A percentile compares a stretch with the other conserved stretches of the same genome.
Evolutionary conservation across 2,329 filamentous ascomycete genomes (phyloP).

Genomic region (Diaporthe sp.): DNA sequence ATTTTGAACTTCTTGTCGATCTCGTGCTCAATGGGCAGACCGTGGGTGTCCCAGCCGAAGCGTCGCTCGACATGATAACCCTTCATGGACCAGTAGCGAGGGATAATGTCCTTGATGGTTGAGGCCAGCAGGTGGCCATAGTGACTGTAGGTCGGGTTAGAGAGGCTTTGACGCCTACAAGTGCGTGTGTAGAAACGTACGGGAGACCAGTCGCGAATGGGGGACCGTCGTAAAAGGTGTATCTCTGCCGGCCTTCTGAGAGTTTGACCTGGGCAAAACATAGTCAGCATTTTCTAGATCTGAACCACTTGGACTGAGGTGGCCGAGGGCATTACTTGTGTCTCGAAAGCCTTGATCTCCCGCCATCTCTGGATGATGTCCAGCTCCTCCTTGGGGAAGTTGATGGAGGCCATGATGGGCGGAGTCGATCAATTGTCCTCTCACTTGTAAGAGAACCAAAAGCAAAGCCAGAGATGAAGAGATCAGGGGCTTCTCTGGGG

Average conservation of each 20-base stretch:
- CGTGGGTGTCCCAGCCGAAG: constrained; percentile 96
- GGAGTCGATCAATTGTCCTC: constrained; percentile 37
- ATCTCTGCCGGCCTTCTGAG: constrained; percentile 84
- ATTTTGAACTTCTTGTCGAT: constrained; percentile 97
- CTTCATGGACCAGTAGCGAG: constrained; percentile 97
- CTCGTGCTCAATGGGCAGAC: constrained; percentile 95
- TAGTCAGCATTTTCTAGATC: not conserved
- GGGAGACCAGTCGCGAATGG: constrained; percentile 81
- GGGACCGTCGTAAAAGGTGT: constrained; percentile 95
- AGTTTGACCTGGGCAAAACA: constrained; percentile 73
- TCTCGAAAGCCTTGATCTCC: constrained; percentile 91
- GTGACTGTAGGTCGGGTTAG: constrained; percentile 53
- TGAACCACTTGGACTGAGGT: not conserved
- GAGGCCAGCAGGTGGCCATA: constrained; percentile 86
- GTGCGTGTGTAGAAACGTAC: constrained; percentile 30
- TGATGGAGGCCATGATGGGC: constrained; percentile 78
- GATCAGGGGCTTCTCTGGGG: not conserved
- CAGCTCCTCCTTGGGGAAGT: constrained; percentile 94
- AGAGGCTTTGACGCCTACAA: not conserved
- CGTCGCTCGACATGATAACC: constrained; percentile 91
- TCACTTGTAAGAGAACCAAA: not conserved
- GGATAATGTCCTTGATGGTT: constrained; percentile 97
- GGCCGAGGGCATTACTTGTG: constrained; percentile 70
- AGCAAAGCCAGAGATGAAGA: not conserved
- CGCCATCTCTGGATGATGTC: constrained; percentile 87